A percentile compares a stretch with the other conserved stretches of the same genome.
Conservation (phyloP, 2,329 filamentous ascomycete genomes). For the Bisporella sp. region DNA sequence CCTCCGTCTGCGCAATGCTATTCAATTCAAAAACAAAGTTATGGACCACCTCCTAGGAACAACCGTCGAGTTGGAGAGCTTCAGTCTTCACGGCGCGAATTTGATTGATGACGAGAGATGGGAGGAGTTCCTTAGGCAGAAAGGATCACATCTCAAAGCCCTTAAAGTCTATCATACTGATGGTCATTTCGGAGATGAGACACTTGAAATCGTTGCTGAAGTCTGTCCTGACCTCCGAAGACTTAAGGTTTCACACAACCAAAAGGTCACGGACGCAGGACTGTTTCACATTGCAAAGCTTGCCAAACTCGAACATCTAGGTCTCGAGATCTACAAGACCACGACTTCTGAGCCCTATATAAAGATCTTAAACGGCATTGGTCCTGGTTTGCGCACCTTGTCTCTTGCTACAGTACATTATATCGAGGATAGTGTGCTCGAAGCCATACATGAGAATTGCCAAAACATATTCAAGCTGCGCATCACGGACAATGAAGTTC, state of each 20-base stretch:
- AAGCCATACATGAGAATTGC: slow-evolving; percentile 65
- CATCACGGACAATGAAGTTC: slow-evolving; percentile 67
- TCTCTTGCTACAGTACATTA: slow-evolving; percentile 65
- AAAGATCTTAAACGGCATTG: slow-evolving; percentile 54
- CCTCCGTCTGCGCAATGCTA: slow-evolving; percentile 75
- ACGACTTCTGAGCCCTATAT: slow-evolving; percentile 51
- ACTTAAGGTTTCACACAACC: slow-evolving; percentile 77
- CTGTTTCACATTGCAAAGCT: slow-evolving; percentile 59
- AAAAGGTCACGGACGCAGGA: slow-evolving; percentile 60
- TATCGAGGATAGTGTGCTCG: slow-evolving; percentile 62
- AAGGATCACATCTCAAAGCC: slow-evolving; percentile 57
- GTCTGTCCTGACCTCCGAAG: slow-evolving; percentile 63
- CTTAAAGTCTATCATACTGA: slow-evolving; percentile 82
- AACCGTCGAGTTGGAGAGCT: slow-evolving; percentile 57
- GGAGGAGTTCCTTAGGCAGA: slow-evolving; percentile 59
- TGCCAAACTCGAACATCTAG: slow-evolving; percentile 62
- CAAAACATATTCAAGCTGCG: slow-evolving; percentile 66
- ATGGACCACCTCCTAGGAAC: slow-evolving; percentile 75
- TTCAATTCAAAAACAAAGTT: slow-evolving; percentile 82
- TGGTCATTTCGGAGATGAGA: slow-evolving; percentile 69
- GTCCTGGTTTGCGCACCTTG: slow-evolving; percentile 64
- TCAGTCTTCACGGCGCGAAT: slow-evolving; percentile 81
- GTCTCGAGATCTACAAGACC: slow-evolving; percentile 57
- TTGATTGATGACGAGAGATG: slow-evolving; percentile 72
- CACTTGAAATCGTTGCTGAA: slow-evolving; percentile 52